phyloP scores from a whole-genome alignment of 805 yeast species.

The Komagataella mondaviorum region DNA sequence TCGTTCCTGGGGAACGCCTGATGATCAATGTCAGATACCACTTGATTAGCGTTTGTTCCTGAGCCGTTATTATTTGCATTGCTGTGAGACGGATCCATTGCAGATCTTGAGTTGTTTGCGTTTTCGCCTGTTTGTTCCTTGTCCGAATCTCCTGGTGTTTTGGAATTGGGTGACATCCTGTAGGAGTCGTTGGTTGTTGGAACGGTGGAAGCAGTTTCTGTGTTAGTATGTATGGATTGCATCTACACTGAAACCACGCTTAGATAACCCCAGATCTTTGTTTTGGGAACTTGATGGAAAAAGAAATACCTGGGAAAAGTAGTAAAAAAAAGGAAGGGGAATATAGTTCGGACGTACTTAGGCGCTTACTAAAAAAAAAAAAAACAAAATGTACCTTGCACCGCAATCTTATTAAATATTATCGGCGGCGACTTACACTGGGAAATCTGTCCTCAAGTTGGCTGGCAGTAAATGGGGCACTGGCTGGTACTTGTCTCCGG shows the following conservation, averaged over 20 bases:
- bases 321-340: background rate
- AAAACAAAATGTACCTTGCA: background rate
- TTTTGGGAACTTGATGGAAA: background rate
- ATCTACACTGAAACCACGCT: background rate
- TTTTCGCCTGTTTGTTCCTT: background rate
- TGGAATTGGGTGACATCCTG: background rate
- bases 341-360: background rate
- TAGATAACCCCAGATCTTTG: background rate
- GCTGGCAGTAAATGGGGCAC: background rate
- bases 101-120: background rate
- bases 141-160: background rate
- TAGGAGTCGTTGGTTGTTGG: background rate
- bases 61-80: background rate
- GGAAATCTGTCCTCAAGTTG: background rate
- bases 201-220: background rate
- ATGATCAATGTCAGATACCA: background rate
- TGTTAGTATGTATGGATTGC: background rate
- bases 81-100: background rate
- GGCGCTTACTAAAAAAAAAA: background rate
- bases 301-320: background rate
- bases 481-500: background rate
- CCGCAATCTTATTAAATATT: background rate
- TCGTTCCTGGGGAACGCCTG: constrained; percentile 15
- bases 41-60: background rate
- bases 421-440: background rate